Evolutionary conservation across 2,329 filamentous ascomycete genomes (phyloP).

Genomic region (Fusarium bactridioides): DNA sequence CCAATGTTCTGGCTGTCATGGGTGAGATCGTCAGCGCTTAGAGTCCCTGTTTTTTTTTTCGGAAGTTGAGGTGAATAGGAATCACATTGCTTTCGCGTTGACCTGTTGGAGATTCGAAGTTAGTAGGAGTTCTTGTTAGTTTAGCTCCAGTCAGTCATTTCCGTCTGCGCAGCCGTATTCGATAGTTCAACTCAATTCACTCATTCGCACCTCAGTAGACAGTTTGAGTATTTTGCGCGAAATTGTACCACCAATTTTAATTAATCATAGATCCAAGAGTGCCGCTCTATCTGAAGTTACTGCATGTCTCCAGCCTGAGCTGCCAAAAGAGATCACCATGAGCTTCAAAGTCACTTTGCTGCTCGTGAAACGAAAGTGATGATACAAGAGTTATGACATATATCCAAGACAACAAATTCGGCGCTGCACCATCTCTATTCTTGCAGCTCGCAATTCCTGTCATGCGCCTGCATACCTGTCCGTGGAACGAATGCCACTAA

Average conservation of each 20-base stretch:
- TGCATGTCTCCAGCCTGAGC: neutral
- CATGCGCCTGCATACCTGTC: neutral
- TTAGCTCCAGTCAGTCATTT: neutral
- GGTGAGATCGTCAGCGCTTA: neutral
- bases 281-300: neutral
- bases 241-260: fast-evolving
- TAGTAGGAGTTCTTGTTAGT: neutral
- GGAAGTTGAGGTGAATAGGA: fast-evolving
- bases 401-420: neutral
- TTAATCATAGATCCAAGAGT: fast-evolving
- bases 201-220: neutral
- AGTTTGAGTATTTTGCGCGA: fast-evolving
- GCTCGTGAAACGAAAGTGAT: fast-evolving
- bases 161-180: neutral
- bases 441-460: fast-evolving
- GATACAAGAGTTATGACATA: neutral
- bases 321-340: fast-evolving
- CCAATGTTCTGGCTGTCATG: neutral
- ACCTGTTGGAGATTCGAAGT: neutral
- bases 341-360: neutral
- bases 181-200: neutral
- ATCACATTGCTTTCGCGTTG: neutral
- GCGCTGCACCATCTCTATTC: neutral
- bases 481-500: neutral
- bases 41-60: fast-evolving